These are phyloP conservation scores for Auxenochlorella pyrenoidosa DNA, from an alignment of 139 green algal species.

Conservation along the genomic window DNA sequence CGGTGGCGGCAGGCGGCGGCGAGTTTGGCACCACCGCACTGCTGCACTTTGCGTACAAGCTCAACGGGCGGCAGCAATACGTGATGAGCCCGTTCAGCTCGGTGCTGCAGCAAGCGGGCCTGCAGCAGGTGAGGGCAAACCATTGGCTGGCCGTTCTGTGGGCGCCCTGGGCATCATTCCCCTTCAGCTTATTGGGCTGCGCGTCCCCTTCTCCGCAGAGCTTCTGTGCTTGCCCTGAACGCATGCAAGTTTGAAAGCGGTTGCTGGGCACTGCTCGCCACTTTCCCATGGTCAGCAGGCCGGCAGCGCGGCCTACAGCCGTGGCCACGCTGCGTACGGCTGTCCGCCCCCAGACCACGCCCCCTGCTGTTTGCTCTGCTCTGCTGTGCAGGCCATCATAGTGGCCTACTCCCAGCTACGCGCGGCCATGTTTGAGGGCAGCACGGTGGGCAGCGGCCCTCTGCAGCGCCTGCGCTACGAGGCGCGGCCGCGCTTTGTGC, in stretches of 20 bases:
- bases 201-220: too few species aligned
- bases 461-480: constrained; percentile 46
- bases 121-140: constrained; percentile 31
- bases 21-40: constrained; percentile 31
- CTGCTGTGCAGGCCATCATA: constrained; percentile 9
- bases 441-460: constrained; percentile 7
- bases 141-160: background rate
- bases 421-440: constrained; percentile 43
- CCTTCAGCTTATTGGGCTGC: background rate
- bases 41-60: constrained; percentile 37
- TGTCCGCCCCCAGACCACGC: too few species aligned
- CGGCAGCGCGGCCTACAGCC: background rate
- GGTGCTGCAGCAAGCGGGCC: background rate
- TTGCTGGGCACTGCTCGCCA: too few species aligned
- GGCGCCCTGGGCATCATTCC: background rate
- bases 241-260: too few species aligned
- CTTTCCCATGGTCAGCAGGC: too few species aligned
- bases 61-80: constrained; percentile 26
- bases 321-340: background rate
- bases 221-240: too few species aligned
- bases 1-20: constrained; percentile 44
- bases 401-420: constrained; percentile 47
- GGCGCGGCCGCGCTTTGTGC: constrained; percentile 7
- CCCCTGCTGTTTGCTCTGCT: background rate
- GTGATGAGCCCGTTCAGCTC: constrained; percentile 7